phyloP scores from a whole-genome alignment of 2,329 filamentous ascomycete genomes.

The Trichoderma gracile region DNA sequence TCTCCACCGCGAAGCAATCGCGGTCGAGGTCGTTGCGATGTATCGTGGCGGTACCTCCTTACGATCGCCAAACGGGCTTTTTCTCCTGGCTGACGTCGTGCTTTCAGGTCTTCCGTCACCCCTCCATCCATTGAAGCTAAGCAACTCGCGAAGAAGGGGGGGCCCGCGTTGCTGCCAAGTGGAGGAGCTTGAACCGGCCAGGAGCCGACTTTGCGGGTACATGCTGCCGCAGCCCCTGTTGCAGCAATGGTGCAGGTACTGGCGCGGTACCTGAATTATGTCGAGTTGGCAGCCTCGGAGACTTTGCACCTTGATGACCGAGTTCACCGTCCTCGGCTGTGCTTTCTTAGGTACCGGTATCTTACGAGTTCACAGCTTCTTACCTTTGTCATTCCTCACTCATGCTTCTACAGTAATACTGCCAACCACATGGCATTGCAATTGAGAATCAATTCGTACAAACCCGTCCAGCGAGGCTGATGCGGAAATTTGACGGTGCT shows the following conservation, averaged over 20 bases:
- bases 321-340: too few relatives aligned
- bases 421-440: too few relatives aligned
- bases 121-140: constrained; percentile 10
- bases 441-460: too few relatives aligned
- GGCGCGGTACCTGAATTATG: too few relatives aligned
- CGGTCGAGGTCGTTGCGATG: background rate
- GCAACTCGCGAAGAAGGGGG: constrained; percentile 3
- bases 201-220: background rate
- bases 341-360: too few relatives aligned
- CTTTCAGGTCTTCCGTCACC: constrained; percentile 1
- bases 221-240: too few relatives aligned
- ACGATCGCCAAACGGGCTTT: background rate
- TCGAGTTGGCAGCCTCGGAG: too few relatives aligned
- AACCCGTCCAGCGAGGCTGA: background rate
- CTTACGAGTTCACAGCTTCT: too few relatives aligned
- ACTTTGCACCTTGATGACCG: too few relatives aligned
- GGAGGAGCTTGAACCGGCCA: constrained; percentile 22
- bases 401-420: too few relatives aligned
- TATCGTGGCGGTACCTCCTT: constrained; percentile 7
- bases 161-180: background rate
- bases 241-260: too few relatives aligned
- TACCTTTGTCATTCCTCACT: too few relatives aligned
- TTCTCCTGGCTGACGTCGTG: constrained; percentile 25
- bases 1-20: constrained; percentile 1
- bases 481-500: constrained; percentile 20